Percentiles rank a stretch among this genome's conserved stretches.
Evolutionary conservation across 345 rosid species (phyloP).

Genomic region (Citrus unshiu): DNA sequence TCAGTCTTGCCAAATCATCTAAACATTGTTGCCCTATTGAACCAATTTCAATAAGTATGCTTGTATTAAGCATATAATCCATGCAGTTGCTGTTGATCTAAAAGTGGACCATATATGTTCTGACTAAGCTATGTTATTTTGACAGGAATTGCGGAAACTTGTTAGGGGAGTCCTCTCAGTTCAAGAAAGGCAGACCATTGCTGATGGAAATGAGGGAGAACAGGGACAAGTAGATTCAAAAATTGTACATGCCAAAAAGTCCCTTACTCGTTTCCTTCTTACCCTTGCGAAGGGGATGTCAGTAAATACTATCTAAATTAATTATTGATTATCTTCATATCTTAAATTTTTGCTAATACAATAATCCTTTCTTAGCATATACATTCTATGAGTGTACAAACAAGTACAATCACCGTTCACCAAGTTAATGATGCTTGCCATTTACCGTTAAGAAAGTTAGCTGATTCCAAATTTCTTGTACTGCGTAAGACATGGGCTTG

Average conservation of each 20-base stretch:
- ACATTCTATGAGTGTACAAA: background rate
- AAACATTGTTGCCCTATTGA: background rate
- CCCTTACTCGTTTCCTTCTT: conserved; percentile 52
- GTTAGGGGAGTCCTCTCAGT: conserved; percentile 57
- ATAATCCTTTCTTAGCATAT: background rate
- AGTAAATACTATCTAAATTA: conserved; percentile 8
- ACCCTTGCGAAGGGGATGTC: conserved; percentile 49
- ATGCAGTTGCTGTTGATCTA: background rate
- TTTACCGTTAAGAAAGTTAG: background rate
- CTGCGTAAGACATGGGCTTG: background rate
- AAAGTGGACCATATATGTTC: background rate
- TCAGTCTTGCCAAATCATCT: background rate
- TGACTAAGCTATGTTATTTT: background rate
- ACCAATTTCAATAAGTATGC: background rate
- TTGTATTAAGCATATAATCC: background rate
- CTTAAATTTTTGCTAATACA: background rate
- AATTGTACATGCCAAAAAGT: conserved; percentile 39
- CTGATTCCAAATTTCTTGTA: background rate
- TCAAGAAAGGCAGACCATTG: conserved; percentile 30
- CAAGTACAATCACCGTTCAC: background rate
- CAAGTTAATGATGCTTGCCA: background rate
- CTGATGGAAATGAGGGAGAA: conserved; percentile 39
- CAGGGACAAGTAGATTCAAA: conserved; percentile 28
- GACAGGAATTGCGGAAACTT: conserved; percentile 72
- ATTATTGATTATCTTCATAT: background rate